Conservation (phyloP, 192 early-diverging fungal genomes). For the Cladochytrium replicatum region DNA sequence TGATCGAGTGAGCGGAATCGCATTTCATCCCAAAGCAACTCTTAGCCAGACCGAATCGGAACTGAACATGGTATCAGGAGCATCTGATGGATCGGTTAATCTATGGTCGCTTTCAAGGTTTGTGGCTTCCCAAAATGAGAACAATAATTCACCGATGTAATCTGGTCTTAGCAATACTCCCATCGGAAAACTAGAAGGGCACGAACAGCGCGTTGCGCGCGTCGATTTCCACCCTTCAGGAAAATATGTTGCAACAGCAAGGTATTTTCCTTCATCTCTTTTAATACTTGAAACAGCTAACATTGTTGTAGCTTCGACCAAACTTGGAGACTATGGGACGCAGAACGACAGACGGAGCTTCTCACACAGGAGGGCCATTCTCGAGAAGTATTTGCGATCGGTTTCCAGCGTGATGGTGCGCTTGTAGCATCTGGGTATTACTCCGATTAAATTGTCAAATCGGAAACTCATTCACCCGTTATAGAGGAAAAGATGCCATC, state of each 20-base stretch:
- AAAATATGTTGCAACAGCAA: constrained; percentile 60
- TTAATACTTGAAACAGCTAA: neutral
- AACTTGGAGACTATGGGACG: constrained; percentile 97
- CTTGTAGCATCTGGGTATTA: constrained; percentile 76
- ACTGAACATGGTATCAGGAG: constrained; percentile 76
- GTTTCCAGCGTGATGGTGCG: constrained; percentile 86
- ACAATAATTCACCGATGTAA: too few species aligned
- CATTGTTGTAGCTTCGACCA: constrained; percentile 53
- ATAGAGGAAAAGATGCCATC: constrained; percentile 79
- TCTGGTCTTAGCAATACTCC: constrained; percentile 48
- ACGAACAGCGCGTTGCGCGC: constrained; percentile 69
- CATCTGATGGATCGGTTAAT: constrained; percentile 64
- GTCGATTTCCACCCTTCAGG: constrained; percentile 89
- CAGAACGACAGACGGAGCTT: constrained; percentile 61
- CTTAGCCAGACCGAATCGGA: constrained; percentile 38
- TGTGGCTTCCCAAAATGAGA: constrained; percentile 1
- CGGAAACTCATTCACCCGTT: constrained; percentile 1
- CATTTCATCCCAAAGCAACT: constrained; percentile 76
- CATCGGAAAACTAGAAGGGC: constrained; percentile 66
- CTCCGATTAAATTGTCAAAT: constrained; percentile 8
- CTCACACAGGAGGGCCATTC: constrained; percentile 92
- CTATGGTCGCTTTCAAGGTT: constrained; percentile 80
- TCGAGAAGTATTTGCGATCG: constrained; percentile 82
- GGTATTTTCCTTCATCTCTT: constrained; percentile 11
- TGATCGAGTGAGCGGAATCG: constrained; percentile 80